Base-by-base conservation (phyloP, 2,329 filamentous ascomycete species). In the Fusarium globosum region DNA sequence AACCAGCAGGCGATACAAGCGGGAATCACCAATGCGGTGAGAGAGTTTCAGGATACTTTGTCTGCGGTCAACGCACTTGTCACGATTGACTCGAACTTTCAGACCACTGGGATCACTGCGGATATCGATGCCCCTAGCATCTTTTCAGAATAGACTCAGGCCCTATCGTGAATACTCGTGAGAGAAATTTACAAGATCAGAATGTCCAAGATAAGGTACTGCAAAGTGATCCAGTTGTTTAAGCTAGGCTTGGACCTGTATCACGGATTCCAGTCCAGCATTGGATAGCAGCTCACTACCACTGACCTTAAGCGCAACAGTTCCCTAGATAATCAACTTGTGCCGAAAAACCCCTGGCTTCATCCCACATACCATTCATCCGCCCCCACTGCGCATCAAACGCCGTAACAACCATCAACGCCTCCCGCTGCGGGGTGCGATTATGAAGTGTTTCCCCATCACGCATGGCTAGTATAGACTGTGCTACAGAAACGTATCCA, bases 221-320 rank as follows among this genome's bases (percentile, higher is more conserved):
- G n/a, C 12, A 6, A 13, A 18, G 11, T 13, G 0, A 26, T 26
- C 6, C 1, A 26, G 16, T 18, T 26, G 4, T 13, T 14, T 6
- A 20, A 8, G 7, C 7, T 13, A 18, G 0, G 7, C 6, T 26
- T 3, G 4, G 23, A 46, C 12, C 6, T 10, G 4, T 14, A 3
- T 46, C 23, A 3, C 18, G 6, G 8, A 21, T 2, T 1, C 9
- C 9, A 21, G 3, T 21, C 20, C 26, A 16, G 4, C 2, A 11
- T 21, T 16, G 9, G 6, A 30, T 45, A 33, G 33, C 26, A 26
- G 26, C 26, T 26, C 26, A 26, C 26, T 7, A 30, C 4, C 13
- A 28, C 13, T 16, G 20, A 2, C 3, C 0, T 46, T 1, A 30
- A 30, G 20, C 12, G 14, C 49, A 52, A 21, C 33, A 52, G 2